phyloP scores from a whole-genome alignment of 2,329 filamentous ascomycete genomes.

The Diaporthe amygdali region DNA sequence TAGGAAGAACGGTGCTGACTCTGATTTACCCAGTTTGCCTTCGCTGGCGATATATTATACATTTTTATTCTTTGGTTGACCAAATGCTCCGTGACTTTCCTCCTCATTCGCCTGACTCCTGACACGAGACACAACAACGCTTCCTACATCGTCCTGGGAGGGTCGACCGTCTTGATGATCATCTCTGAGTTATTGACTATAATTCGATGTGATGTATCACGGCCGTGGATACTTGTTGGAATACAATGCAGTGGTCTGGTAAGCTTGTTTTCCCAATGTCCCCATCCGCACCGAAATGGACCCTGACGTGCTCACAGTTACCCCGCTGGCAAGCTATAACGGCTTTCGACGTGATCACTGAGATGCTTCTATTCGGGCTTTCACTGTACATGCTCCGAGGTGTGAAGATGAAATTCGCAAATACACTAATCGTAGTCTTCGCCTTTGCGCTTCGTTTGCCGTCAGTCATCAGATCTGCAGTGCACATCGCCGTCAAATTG shows the following conservation, averaged over 20 bases:
- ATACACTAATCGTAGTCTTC: constrained; percentile 43
- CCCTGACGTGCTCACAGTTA: constrained; percentile 31
- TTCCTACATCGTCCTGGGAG: constrained; percentile 39
- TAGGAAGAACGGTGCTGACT: neutral
- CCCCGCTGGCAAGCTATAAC: constrained; percentile 43
- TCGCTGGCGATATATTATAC: constrained; percentile 47
- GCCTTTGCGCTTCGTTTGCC: constrained; percentile 47
- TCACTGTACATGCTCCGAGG: constrained; percentile 42
- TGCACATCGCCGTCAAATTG: constrained; percentile 1
- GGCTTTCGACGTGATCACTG: constrained; percentile 45
- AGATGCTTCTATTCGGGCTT: constrained; percentile 42
- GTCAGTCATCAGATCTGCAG: constrained; percentile 32
- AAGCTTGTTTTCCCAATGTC: constrained; percentile 21
- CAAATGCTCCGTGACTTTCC: constrained; percentile 46
- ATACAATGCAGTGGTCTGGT: constrained; percentile 38
- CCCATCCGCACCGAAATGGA: neutral
- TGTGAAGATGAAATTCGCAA: constrained; percentile 41
- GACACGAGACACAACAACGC: constrained; percentile 43
- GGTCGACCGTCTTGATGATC: constrained; percentile 42
- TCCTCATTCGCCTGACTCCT: constrained; percentile 50
- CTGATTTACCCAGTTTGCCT: constrained; percentile 34
- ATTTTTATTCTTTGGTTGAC: constrained; percentile 46
- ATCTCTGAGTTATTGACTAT: constrained; percentile 44
- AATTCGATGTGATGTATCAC: constrained; percentile 44
- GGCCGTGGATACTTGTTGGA: constrained; percentile 41